Percentiles rank a stretch among this genome's conserved stretches.
Conservation (phyloP, 2,329 filamentous ascomycete species). For the Aspergillus floridensis region DNA sequence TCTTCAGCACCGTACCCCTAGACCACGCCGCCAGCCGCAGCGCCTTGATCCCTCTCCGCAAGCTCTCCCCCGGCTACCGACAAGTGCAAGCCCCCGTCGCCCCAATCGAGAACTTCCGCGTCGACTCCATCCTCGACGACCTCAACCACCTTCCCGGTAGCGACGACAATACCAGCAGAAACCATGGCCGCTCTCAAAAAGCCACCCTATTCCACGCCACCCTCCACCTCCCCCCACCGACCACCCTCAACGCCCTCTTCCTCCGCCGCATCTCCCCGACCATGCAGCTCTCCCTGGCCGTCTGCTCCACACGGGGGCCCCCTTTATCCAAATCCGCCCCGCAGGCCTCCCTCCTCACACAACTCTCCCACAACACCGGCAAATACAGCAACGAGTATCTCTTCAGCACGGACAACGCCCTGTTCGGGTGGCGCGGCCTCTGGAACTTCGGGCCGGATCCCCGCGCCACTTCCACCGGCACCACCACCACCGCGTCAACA, state of each 20-base stretch:
- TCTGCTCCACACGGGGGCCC: constrained; percentile 42
- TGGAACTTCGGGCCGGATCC: constrained; percentile 87
- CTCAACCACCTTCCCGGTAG: background rate
- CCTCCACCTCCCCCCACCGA: constrained; percentile 61
- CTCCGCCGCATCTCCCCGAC: constrained; percentile 74
- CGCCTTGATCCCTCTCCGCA: constrained; percentile 70
- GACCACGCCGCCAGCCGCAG: constrained; percentile 65
- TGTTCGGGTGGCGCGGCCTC: constrained; percentile 81
- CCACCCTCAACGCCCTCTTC: constrained; percentile 81
- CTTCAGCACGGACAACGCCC: constrained; percentile 85
- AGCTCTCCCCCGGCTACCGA: constrained; percentile 78
- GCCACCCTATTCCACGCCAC: constrained; percentile 47
- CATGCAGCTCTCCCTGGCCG: constrained; percentile 73
- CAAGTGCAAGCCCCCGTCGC: constrained; percentile 58
- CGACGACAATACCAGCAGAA: constrained; percentile 6
- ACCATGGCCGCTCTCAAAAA: constrained; percentile 26
- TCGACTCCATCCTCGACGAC: constrained; percentile 30
- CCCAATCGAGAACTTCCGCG: constrained; percentile 33
- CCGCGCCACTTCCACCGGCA: constrained; percentile 19
- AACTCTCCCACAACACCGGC: constrained; percentile 68
- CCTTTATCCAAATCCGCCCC: constrained; percentile 45
- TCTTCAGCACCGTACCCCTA: constrained; percentile 85
- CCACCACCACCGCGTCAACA: constrained; percentile 41
- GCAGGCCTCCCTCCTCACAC: constrained; percentile 46
- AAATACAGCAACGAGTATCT: constrained; percentile 87